Percentiles rank a stretch among this genome's conserved stretches.
Conservation (phyloP, 2,329 filamentous ascomycete genomes). For the Furcasterigmium furcatum region DNA sequence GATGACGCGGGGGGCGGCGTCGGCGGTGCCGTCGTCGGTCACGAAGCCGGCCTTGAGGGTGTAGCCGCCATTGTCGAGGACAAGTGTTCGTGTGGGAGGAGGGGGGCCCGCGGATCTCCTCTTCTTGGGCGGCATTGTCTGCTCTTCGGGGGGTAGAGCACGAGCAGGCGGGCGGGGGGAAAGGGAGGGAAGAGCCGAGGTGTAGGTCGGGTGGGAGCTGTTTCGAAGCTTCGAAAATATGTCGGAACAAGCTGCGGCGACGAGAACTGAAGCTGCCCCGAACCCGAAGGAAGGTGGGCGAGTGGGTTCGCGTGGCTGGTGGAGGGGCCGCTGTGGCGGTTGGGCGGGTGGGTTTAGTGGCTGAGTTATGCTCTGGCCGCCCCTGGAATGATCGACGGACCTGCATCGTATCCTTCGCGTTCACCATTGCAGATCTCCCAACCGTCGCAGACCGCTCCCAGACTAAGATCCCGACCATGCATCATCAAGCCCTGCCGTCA, state of each 20-base stretch:
- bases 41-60: slow-evolving; percentile 88
- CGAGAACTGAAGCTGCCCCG: too few relatives aligned
- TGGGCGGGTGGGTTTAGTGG: too few relatives aligned
- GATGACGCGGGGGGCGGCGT: slow-evolving; percentile 59
- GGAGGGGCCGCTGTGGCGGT: too few relatives aligned
- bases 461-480: too few relatives aligned
- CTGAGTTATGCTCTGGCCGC: too few relatives aligned
- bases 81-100: slow-evolving; percentile 65
- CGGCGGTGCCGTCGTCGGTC: slow-evolving; percentile 36
- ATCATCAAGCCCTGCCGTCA: too few relatives aligned
- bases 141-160: neutral
- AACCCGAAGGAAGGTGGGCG: neutral
- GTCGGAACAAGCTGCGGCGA: neutral
- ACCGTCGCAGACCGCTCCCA: too few relatives aligned
- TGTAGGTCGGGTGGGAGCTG: neutral
- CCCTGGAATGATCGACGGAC: too few relatives aligned
- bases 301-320: too few relatives aligned
- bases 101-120: slow-evolving; percentile 47
- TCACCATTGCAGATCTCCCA: too few relatives aligned
- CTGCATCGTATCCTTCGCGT: too few relatives aligned
- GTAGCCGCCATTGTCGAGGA: slow-evolving; percentile 91
- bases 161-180: neutral
- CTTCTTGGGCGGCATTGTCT: slow-evolving; percentile 27
- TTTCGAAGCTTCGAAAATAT: neutral
- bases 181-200: neutral